Evolutionary conservation across 352 stramenopile species (phyloP), one percentile per base, ranked within the genome.

Genomic region (Phytophthora kernoviae): DNA sequence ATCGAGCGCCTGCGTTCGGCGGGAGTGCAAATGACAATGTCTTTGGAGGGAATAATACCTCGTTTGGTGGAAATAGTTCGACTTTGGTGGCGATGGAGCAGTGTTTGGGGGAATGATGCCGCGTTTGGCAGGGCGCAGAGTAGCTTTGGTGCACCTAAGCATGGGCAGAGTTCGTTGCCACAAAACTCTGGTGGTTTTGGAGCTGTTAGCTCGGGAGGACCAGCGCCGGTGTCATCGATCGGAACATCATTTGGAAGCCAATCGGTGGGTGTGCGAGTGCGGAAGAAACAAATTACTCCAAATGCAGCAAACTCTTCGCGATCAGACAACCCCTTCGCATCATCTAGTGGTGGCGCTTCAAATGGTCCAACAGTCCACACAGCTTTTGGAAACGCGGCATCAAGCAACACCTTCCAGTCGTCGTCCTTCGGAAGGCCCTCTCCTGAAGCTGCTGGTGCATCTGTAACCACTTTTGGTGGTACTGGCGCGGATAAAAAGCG

Each of bases 241-340:
- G 57, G 49, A 10, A 67, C 70, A 20, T 37, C 58, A n/a, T 83
- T 79, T 57, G 70, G 70, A 22, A 60, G n/a, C 18, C 61, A 71
- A 61, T 7, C 61, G 9, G 44, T 53, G 2, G 51, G 50, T 26
- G 45, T 58, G 17, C 47, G 45, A 47, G 60, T 68, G 36, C 42
- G 54, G 17, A 73, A 75, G 54, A 77, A 77, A 20, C 39, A 57
- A n/a, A 56, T 57, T 11, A 54, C 45, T 37, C 52, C 69, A 10
- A 54, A 68, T 33, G 18, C 41, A 6, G 46, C 52, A 18, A 22
- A n/a, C 8, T 21, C 45, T 36, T 12, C 27, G 2, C 47, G 33
- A 57, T 58, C 46, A 36, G 57, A 63, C 15, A 79, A 75, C 21
- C 59, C 66, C n/a, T 77, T 79, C 34, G 62, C 32, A 26, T 26